Conservation (phyloP, 306 rosid genomes). For the Citrullus amarus region DNA sequence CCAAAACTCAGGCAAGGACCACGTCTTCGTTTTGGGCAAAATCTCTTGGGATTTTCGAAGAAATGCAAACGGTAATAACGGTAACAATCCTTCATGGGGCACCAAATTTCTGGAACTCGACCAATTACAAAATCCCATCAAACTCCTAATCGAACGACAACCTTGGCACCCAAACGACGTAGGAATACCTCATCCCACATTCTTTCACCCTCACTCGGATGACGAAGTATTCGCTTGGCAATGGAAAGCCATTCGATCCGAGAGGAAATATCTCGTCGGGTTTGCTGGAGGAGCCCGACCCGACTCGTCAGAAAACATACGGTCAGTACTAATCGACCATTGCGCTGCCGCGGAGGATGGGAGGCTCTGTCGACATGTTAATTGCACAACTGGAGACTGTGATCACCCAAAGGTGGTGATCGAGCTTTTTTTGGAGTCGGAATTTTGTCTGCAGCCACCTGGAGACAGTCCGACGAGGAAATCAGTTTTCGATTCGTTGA, state of each 20-base stretch:
- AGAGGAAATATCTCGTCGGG: conserved; percentile 24
- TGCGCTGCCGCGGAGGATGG: conserved; percentile 13
- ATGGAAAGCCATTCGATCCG: conserved; percentile 20
- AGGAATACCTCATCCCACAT: conserved; percentile 54
- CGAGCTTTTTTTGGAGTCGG: conserved; percentile 37
- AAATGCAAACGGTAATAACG: background rate
- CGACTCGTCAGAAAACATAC: conserved; percentile 24
- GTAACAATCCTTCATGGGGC: conserved; percentile 28
- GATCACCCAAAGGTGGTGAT: conserved; percentile 23
- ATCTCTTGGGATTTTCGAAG: conserved; percentile 67
- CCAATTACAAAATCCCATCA: conserved; percentile 46
- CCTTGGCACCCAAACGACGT: conserved; percentile 56
- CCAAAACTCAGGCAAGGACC: conserved; percentile 38
- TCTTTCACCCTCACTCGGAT: conserved; percentile 46
- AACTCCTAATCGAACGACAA: conserved; percentile 45
- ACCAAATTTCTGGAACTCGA: conserved; percentile 33
- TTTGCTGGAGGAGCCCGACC: conserved; percentile 44
- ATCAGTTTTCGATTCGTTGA: conserved; percentile 45
- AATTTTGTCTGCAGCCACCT: conserved; percentile 50
- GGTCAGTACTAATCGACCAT: conserved; percentile 34
- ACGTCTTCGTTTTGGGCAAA: conserved; percentile 51
- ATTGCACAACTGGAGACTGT: conserved; percentile 28
- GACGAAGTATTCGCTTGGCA: conserved; percentile 43
- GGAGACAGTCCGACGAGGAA: conserved; percentile 59
- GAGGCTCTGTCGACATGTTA: conserved; percentile 21